A percentile compares a stretch with the other conserved stretches of the same genome.
These are phyloP conservation scores for Hypoxylon subgilvum DNA, from an alignment of 495 filamentous ascomycete species.

Conservation along the genomic window DNA sequence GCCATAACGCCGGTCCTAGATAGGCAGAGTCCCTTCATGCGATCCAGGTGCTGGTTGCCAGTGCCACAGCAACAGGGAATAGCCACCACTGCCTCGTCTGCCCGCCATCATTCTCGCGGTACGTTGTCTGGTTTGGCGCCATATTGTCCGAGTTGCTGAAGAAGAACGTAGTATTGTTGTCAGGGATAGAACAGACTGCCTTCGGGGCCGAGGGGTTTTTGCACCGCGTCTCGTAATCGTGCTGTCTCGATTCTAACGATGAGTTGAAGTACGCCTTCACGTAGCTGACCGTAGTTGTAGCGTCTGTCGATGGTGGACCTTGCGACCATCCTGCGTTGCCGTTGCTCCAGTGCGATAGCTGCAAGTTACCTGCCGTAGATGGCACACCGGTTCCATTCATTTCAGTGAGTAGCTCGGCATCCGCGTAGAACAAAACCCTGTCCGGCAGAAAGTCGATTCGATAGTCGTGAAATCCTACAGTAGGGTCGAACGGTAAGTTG, in stretches of 20 bases:
- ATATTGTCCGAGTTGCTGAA: conserved; percentile 61
- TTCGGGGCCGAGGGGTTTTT: conserved; percentile 44
- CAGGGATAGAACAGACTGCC: conserved; percentile 66
- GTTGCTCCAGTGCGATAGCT: conserved; percentile 80
- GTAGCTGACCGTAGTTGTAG: conserved; percentile 65
- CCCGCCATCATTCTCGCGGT: conserved; percentile 21
- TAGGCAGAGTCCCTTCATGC: conserved; percentile 14
- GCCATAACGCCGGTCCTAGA: not conserved
- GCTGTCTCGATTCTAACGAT: conserved; percentile 49
- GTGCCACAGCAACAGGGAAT: conserved; percentile 15
- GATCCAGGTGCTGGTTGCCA: conserved; percentile 31
- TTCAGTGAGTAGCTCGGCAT: conserved; percentile 58
- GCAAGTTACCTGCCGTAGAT: conserved; percentile 62
- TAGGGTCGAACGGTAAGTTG: conserved; percentile 67
- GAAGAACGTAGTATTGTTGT: conserved; percentile 61
- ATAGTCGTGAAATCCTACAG: conserved; percentile 70
- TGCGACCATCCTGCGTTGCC: conserved; percentile 70
- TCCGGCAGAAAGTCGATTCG: conserved; percentile 74
- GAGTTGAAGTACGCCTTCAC: conserved; percentile 83
- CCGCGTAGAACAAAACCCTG: conserved; percentile 68
- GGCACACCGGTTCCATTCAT: conserved; percentile 65
- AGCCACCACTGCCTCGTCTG: conserved; percentile 14
- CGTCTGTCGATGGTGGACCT: conserved; percentile 68
- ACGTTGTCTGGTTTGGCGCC: conserved; percentile 65
- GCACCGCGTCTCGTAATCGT: conserved; percentile 58